A percentile compares a stretch with the other conserved stretches of the same genome.
These are phyloP conservation scores for Primulina huaijiensis DNA, from an alignment of 257 asterid genomes.

Conservation along the genomic window DNA sequence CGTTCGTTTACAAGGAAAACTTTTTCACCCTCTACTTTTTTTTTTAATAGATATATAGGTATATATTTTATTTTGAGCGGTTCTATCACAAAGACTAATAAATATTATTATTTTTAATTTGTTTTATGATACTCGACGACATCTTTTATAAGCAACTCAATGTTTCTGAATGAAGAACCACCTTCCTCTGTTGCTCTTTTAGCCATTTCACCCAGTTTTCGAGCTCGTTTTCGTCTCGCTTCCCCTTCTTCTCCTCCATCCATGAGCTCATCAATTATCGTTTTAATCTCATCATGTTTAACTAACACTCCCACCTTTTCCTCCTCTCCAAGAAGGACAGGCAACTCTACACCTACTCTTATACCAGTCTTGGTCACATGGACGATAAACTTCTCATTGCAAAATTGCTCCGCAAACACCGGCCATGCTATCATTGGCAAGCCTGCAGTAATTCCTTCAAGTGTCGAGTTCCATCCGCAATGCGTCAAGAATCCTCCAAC, in stretches of 20 bases:
- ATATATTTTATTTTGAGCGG: no score
- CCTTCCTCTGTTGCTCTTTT: conserved; percentile 26
- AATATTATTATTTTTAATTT: no score
- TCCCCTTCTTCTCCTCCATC: conserved; percentile 31
- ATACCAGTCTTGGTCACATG: conserved; percentile 24
- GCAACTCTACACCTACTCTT: conserved; percentile 26
- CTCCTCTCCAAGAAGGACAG: conserved; percentile 14
- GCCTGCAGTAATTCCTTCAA: conserved; percentile 32
- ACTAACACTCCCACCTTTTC: conserved; percentile 21
- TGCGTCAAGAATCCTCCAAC: conserved; percentile 41
- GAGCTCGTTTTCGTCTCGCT: conserved; percentile 28
- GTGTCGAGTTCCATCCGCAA: conserved; percentile 46
- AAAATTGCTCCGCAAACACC: conserved; percentile 32
- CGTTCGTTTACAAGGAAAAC: no score
- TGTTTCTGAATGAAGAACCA: conserved; percentile 28
- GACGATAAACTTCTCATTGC: conserved; percentile 31
- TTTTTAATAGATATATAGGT: no score
- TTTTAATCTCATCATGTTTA: conserved; percentile 19
- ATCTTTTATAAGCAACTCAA: conserved; percentile 26
- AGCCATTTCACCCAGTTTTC: conserved; percentile 28
- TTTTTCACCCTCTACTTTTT: no score
- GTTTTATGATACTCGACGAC: conserved; percentile 3
- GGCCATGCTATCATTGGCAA: conserved; percentile 37
- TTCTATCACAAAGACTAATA: no score
- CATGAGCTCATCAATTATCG: conserved; percentile 28